Base-by-base conservation (phyloP, 2,329 filamentous ascomycete species). In the Sphaerulina musiva region DNA sequence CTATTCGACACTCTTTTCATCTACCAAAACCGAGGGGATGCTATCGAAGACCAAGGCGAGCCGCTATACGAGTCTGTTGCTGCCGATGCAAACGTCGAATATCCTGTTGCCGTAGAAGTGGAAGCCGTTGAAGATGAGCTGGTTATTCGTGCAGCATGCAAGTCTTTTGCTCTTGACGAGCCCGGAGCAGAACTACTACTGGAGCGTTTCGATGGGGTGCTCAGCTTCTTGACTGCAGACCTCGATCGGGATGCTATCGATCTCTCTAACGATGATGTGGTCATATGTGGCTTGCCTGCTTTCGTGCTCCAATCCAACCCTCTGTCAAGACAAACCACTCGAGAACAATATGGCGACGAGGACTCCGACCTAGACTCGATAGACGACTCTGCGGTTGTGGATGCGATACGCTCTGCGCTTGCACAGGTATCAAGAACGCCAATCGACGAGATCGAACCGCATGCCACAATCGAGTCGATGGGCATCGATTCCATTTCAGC, bases 401-500 rank as follows among this genome's bases (percentile, higher is more conserved):
- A 55, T 10, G 38, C 48, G 10, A 76, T 82, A 46, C 72, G 74
- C 42, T 63, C 73, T 32, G 72, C 76, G 2, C 68, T 83, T 8
- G 72, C 77, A 7, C 60, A 71, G 26, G 76, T 91, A 0, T 86
- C 89, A 0, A 80, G 79, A 11, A 70, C 86, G 0, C n/a, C 48
- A 10, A 14, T 46, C 6, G 66, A 75, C 0, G 74, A 81, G 1
- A 86, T 95, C 48, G 70, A 73, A 2, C 77, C 76, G 52, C 74
- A 76, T 0, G 80, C 83, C 48, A 88, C 80, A 0, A 80, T 95
- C 10, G 95, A 93, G 69, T 84, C 93, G 59, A 77, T 96, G 1
- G 91, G 91, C 0, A 80, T 96, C 1, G 91, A 96, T 68, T 96
- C 91, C 0, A 95, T 96, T 68, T 92, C 85, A 59, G 86, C 89